Conservation (phyloP, 2,329 filamentous ascomycete genomes). For the Aureobasidium sp. region DNA sequence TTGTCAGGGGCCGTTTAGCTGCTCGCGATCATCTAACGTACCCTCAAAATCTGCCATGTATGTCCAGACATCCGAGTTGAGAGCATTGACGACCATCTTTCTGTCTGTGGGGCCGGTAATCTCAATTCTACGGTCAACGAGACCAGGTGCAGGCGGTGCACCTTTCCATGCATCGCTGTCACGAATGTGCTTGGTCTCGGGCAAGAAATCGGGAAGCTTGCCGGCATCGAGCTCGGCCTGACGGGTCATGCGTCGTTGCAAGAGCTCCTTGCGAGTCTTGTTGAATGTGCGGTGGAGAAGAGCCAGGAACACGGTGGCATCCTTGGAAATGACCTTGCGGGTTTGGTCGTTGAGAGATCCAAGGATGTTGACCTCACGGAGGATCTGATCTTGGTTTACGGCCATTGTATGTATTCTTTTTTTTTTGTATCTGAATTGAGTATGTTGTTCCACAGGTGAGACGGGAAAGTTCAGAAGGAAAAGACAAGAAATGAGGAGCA, state of each 20-base stretch:
- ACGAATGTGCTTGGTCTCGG: slow-evolving; percentile 91
- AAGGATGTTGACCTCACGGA: slow-evolving; percentile 82
- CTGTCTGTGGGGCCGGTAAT: slow-evolving; percentile 96
- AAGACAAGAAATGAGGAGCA: slow-evolving; percentile 1
- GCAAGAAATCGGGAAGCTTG: slow-evolving; percentile 82
- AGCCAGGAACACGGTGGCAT: slow-evolving; percentile 85
- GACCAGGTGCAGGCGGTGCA: slow-evolving; percentile 80
- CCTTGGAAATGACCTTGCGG: slow-evolving; percentile 84
- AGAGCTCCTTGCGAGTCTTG: slow-evolving; percentile 73
- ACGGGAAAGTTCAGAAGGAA: background rate
- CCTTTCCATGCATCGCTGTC: slow-evolving; percentile 92
- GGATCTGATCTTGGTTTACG: slow-evolving; percentile 54
- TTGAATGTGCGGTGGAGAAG: slow-evolving; percentile 96
- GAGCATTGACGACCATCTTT: slow-evolving; percentile 97
- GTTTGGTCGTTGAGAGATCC: slow-evolving; percentile 70
- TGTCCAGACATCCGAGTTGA: slow-evolving; percentile 95
- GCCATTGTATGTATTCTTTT: slow-evolving; percentile 19
- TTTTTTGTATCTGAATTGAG: background rate
- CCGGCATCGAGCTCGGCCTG: slow-evolving; percentile 93
- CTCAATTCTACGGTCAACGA: slow-evolving; percentile 89
- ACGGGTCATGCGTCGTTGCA: slow-evolving; percentile 77
- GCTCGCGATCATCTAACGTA: slow-evolving; percentile 37
- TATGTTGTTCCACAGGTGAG: background rate
- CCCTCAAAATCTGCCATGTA: slow-evolving; percentile 99
- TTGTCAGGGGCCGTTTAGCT: slow-evolving; percentile 2